Base-by-base conservation (phyloP, 2,329 filamentous ascomycete genomes). In the Penicillium sp. region DNA sequence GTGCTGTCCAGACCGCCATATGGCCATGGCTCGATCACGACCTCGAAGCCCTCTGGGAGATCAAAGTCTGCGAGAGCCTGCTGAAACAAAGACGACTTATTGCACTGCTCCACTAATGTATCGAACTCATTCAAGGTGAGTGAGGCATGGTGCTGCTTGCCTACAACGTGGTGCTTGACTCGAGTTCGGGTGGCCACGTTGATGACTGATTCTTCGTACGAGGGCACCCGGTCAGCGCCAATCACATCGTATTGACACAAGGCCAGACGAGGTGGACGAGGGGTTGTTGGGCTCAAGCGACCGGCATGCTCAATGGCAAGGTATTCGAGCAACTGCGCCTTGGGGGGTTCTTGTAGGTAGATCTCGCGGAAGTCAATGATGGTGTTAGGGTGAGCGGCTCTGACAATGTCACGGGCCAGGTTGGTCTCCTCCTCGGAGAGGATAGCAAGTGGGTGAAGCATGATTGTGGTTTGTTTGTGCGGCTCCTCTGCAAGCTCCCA, bases 231-330 rank as follows among this genome's bases (percentile, higher is more conserved):
- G 43, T 83, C 79, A 5, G 69, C 64, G 1, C 81, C 80, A 55
- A 85, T 79, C 48, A 86, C 77, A 70, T 82, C 83, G 72, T 86
- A 87, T 61, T 82, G 78, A 33, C 81, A 80, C 45, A 80, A 76
- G 2, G 82, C 84, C 49, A 82, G 65, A 29, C 83, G 76, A 8
- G 78, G 73, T 14, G 81, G 82, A 2, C 77, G 72, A 14, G 76
- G 76, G 2, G 77, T 78, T 2, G 71, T 70, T 16, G 70, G 67
- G 22, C 71, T 73, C 41, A 77, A 52, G n/a, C 71, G 69, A 19
- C 75, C 74, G 21, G 75, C 74, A 53, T 82, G 80, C 60, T 83
- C 81, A 3, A 79, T 68, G 0, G 76, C 74, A 4, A 84, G 74
- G 57, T 79, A 83, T 13, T 75, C 67, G 48, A 77, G 75, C 55